Percentiles rank a stretch among this genome's conserved stretches.
These are phyloP conservation scores for Microcyclosporella mali DNA, from an alignment of 2,329 filamentous ascomycete species.

Conservation along the genomic window DNA sequence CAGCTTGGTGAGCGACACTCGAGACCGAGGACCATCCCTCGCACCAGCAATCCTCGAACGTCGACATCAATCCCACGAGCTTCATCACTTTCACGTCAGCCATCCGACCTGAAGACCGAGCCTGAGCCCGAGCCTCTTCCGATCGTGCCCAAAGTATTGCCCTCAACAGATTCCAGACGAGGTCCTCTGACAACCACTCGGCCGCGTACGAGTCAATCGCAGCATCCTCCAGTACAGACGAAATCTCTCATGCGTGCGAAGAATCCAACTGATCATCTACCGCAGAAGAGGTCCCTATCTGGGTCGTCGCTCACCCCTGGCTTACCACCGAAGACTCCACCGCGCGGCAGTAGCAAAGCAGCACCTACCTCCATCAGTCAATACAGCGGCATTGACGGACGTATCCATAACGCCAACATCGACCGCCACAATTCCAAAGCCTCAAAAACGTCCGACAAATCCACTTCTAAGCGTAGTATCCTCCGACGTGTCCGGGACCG, in stretches of 20 bases:
- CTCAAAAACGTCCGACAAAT: too few species aligned
- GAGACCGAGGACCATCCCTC: neutral
- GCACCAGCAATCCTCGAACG: slow-evolving; percentile 22
- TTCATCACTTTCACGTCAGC: slow-evolving; percentile 13
- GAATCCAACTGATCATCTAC: slow-evolving; percentile 17
- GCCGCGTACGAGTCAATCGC: slow-evolving; percentile 11
- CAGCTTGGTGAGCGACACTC: neutral
- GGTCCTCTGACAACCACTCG: slow-evolving; percentile 21
- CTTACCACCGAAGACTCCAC: slow-evolving; percentile 3
- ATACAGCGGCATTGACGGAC: neutral
- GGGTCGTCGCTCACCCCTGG: neutral
- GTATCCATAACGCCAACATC: neutral
- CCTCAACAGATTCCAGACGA: slow-evolving; percentile 13
- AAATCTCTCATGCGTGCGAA: slow-evolving; percentile 20
- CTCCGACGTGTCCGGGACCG: slow-evolving; percentile 4
- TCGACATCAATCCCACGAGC: slow-evolving; percentile 22
- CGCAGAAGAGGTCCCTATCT: slow-evolving; percentile 4
- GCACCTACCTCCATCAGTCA: neutral
- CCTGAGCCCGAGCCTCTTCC: slow-evolving; percentile 3
- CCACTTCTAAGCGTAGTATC: slow-evolving; percentile 2
- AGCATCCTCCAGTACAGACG: slow-evolving; percentile 17
- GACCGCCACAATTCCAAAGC: neutral
- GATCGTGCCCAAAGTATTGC: slow-evolving; percentile 4
- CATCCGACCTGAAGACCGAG: neutral
- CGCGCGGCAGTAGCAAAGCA: slow-evolving; percentile 6